phyloP scores from a whole-genome alignment of 495 filamentous ascomycete species.

The Parachaetomium inaequale region DNA sequence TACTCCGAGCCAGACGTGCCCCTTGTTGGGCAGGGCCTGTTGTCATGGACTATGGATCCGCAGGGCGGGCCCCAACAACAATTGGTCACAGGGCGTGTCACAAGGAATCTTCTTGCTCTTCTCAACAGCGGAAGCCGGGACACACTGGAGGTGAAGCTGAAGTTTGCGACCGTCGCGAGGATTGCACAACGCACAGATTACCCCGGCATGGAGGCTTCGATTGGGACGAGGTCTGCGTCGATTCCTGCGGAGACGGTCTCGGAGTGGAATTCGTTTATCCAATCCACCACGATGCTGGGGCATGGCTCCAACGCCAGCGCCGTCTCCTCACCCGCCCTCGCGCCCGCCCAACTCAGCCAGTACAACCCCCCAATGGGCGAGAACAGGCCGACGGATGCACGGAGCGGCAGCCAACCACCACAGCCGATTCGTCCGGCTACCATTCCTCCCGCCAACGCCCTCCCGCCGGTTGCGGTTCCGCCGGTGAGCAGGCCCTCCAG shows the following conservation, averaged over 20 bases:
- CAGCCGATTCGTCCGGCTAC: slow-evolving; percentile 25
- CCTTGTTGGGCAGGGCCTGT: slow-evolving; percentile 91
- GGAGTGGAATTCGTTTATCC: slow-evolving; percentile 50
- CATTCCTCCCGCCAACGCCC: slow-evolving; percentile 21
- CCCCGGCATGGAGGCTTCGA: slow-evolving; percentile 22
- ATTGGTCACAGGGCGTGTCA: slow-evolving; percentile 86
- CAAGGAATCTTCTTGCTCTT: slow-evolving; percentile 74
- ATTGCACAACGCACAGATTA: slow-evolving; percentile 51
- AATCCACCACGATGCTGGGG: slow-evolving; percentile 39
- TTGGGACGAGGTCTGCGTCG: slow-evolving; percentile 24
- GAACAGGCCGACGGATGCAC: slow-evolving; percentile 19
- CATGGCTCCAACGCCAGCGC: slow-evolving; percentile 30
- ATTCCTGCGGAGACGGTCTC: slow-evolving; percentile 40
- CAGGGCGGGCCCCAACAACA: slow-evolving; percentile 50
- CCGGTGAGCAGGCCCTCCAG: slow-evolving; percentile 11
- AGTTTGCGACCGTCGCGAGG: slow-evolving; percentile 76
- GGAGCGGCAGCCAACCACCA: slow-evolving; percentile 20
- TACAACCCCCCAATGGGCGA: slow-evolving; percentile 15
- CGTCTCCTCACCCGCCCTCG: slow-evolving; percentile 32
- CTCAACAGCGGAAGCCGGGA: slow-evolving; percentile 82
- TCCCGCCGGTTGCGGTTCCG: slow-evolving; percentile 10
- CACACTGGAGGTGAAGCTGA: slow-evolving; percentile 90
- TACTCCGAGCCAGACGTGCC: slow-evolving; percentile 93
- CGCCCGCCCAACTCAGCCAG: slow-evolving; percentile 25
- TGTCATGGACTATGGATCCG: slow-evolving; percentile 74